A percentile compares a stretch with the other conserved stretches of the same genome.
Evolutionary conservation across 345 rosid genomes (phyloP).

Genomic region (Moricandia moricandioides): DNA sequence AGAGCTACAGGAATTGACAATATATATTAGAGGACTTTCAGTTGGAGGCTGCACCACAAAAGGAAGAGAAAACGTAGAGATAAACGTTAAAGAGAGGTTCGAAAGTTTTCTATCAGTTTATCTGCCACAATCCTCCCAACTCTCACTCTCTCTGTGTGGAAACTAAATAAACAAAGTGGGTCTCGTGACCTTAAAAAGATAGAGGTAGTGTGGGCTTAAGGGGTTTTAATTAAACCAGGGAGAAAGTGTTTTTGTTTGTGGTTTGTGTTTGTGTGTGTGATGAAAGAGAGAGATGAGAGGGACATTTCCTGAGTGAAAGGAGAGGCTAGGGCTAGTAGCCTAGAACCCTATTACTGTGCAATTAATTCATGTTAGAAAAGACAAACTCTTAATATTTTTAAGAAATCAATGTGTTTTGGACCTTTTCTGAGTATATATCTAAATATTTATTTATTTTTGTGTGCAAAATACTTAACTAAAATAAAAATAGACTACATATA

Average conservation of each 20-base stretch:
- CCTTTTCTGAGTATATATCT: slow-evolving; percentile 4
- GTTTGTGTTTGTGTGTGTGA: slow-evolving; percentile 22
- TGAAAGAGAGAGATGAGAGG: slow-evolving; percentile 42
- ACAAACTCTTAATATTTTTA: slow-evolving; percentile 17
- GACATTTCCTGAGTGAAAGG: slow-evolving; percentile 45
- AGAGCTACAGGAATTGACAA: slow-evolving; percentile 42
- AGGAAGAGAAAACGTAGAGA: slow-evolving; percentile 38
- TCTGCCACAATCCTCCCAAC: slow-evolving; percentile 58
- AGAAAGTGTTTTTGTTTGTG: slow-evolving; percentile 22
- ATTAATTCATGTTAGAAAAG: slow-evolving; percentile 36
- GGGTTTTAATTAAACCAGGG: slow-evolving; percentile 28
- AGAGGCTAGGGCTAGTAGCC: slow-evolving; percentile 48
- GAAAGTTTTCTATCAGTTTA: slow-evolving; percentile 91
- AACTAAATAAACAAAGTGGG: slow-evolving; percentile 50
- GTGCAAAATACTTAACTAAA: background rate
- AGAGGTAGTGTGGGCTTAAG: slow-evolving; percentile 28
- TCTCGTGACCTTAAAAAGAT: slow-evolving; percentile 80
- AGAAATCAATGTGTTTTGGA: slow-evolving; percentile 17
- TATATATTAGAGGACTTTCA: slow-evolving; percentile 60
- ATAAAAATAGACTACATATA: background rate
- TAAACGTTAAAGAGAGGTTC: slow-evolving; percentile 54
- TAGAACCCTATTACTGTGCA: slow-evolving; percentile 37
- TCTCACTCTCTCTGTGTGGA: slow-evolving; percentile 37
- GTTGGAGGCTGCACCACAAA: slow-evolving; percentile 67
- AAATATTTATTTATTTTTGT: too few species aligned